Base-by-base conservation (phyloP, 805 yeast species). In the Limtongia smithiae region DNA sequence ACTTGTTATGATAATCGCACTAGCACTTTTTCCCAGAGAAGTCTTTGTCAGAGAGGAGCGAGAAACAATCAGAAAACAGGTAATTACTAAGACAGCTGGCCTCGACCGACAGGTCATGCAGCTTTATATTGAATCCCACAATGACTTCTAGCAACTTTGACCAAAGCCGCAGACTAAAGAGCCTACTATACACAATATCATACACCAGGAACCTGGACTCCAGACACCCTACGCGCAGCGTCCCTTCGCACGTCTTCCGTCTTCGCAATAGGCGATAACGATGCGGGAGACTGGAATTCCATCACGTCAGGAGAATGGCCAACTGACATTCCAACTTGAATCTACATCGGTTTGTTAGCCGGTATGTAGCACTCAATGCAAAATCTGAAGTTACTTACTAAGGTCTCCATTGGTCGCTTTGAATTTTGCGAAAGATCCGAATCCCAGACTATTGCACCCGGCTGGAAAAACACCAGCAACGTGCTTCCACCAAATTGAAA, bases 401-500 rank as follows among this genome's bases (percentile, higher is more conserved):
- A 71, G 0, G 97, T 90, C 65, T 91, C 98, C 14, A 87, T 74
- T 18, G 82, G 74, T 20, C 77, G 76, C 25, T 64, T 65, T 0
- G 96, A 85, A 64, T 90, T 93, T 25, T 74, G 67, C 6, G 77
- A 63, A 17, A 91, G 63, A 65, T 91, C 97, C 0, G 80, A 66
- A 66, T 91, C 98, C 62, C 89, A 83, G 8, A 41, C 55, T 4
- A 70, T 38, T 21, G 47, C 48, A 12, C 63, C 65, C 5, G 59
- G 61, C 46, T 82, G 81, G 59, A 89, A 79, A 5, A 93, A 63
- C 1, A 85, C 65, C 2, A 91, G 68, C 5, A 88, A 75, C 0
- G 98, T 93, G 0, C 95, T 85, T 0, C 98, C 98, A 12, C 98
- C 98, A 70, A 91, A 91, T 64, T 90, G 87, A 75, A 91, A 91